Percentiles rank a stretch among this genome's conserved stretches.
Conservation (phyloP, 116 monocot genomes). For the Papilionanthe hybrid region DNA sequence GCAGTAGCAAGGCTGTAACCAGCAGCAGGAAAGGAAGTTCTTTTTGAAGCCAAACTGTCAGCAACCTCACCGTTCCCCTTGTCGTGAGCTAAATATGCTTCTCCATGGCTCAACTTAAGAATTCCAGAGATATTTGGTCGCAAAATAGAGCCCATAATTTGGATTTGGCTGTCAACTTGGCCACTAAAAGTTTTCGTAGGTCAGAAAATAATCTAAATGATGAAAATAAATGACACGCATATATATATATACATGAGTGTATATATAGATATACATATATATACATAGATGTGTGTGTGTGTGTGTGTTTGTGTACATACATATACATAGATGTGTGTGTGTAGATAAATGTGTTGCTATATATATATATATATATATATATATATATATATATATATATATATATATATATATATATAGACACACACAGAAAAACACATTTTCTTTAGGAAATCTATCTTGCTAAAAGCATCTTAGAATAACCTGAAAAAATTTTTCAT, state of each 20-base stretch:
- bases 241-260: no score
- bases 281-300: neutral
- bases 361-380: no score
- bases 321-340: no score
- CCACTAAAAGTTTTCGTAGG: slow-evolving; percentile 43
- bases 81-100: slow-evolving; percentile 97
- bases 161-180: slow-evolving; percentile 94
- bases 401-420: neutral
- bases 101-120: slow-evolving; percentile 91
- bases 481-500: slow-evolving; percentile 92
- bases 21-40: slow-evolving; percentile 45
- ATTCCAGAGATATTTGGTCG: slow-evolving; percentile 91
- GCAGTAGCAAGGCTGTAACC: slow-evolving; percentile 38
- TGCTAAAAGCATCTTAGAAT: slow-evolving; percentile 3
- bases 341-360: no score
- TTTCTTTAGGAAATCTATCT: neutral
- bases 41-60: slow-evolving; percentile 57
- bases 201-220: slow-evolving; percentile 13
- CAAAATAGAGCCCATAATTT: slow-evolving; percentile 81
- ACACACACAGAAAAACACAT: neutral
- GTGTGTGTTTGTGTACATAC: no score
- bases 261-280: neutral
- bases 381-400: neutral
- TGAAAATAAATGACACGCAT: no score
- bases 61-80: slow-evolving; percentile 71